Conservation (phyloP, 1,284 basidiomycete species). For the Cutaneotrichosporon sp. region DNA sequence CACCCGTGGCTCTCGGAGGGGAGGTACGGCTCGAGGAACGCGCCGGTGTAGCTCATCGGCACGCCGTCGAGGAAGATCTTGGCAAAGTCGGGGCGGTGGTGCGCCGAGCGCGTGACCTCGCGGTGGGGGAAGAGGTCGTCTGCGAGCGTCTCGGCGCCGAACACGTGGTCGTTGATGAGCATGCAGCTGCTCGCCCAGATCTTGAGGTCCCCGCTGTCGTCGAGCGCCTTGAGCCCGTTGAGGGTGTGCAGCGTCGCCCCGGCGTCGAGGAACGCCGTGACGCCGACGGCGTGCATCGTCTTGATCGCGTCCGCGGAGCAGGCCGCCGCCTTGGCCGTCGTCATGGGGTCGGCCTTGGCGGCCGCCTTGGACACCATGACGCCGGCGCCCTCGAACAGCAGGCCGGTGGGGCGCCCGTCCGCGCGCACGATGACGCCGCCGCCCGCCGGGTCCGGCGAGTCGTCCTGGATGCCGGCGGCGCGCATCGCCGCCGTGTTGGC, state of each 20-base stretch:
- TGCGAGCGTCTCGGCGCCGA: conserved; percentile 6
- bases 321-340: neutral
- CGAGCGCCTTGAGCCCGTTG: conserved; percentile 11
- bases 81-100: conserved; percentile 13
- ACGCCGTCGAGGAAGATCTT: conserved; percentile 17
- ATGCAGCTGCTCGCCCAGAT: conserved; percentile 9
- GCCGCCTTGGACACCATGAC: neutral
- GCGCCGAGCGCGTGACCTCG: neutral
- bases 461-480: neutral
- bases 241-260: neutral
- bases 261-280: conserved; percentile 13
- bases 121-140: conserved; percentile 2
- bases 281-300: conserved; percentile 7
- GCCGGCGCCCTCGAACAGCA: conserved; percentile 7
- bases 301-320: conserved; percentile 2
- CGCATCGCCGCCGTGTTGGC: conserved; percentile 8
- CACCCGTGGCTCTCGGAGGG: neutral
- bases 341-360: neutral
- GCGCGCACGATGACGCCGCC: conserved; percentile 12
- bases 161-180: conserved; percentile 16
- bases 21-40: conserved; percentile 10
- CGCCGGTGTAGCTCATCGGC: conserved; percentile 10
- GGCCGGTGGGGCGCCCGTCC: conserved; percentile 4
- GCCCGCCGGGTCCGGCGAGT: neutral
- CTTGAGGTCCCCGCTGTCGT: conserved; percentile 7